phyloP scores from a whole-genome alignment of 164 flowering plant genomes.

The Kingdonia uniflora region DNA sequence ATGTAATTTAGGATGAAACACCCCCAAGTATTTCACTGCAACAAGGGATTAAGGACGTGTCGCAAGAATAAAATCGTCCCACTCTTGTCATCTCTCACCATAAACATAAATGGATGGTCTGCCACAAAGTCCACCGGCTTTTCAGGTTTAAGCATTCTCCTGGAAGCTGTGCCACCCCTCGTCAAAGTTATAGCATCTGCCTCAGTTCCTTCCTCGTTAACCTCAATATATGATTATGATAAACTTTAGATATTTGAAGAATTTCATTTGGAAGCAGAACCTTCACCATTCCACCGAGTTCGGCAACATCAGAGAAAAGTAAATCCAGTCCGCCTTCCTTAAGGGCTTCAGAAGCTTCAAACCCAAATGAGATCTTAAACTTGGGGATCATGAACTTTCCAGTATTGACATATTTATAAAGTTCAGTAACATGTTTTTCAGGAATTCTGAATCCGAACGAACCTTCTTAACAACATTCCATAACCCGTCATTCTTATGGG shows the following conservation, averaged over 20 bases:
- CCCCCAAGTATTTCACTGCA: too few relatives aligned
- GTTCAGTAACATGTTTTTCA: slow-evolving; percentile 12
- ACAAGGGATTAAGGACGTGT: neutral
- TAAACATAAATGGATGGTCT: too few relatives aligned
- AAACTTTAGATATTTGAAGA: neutral
- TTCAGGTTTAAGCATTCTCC: slow-evolving; percentile 3
- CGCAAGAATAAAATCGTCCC: slow-evolving; percentile 8
- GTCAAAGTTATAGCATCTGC: slow-evolving; percentile 6
- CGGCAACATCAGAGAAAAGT: slow-evolving; percentile 5
- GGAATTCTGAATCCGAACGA: slow-evolving; percentile 6
- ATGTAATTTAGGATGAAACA: too few relatives aligned
- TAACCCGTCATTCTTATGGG: slow-evolving; percentile 15
- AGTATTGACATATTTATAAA: slow-evolving; percentile 4
- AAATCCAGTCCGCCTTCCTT: slow-evolving; percentile 8
- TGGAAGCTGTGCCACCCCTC: neutral
- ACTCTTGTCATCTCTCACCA: slow-evolving; percentile 6
- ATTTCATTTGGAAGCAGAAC: neutral
- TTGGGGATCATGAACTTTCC: too few relatives aligned
- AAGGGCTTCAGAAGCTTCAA: too few relatives aligned
- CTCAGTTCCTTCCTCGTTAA: slow-evolving; percentile 15
- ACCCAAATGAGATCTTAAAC: too few relatives aligned
- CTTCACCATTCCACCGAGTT: slow-evolving; percentile 6
- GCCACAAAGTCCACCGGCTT: too few relatives aligned
- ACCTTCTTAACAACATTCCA: slow-evolving; percentile 4
- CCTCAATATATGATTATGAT: slow-evolving; percentile 6